Evolutionary conservation across 1,139 yeast genomes (phyloP), one percentile per base, ranked within the genome.

Genomic region (Candida labiduridarum): DNA sequence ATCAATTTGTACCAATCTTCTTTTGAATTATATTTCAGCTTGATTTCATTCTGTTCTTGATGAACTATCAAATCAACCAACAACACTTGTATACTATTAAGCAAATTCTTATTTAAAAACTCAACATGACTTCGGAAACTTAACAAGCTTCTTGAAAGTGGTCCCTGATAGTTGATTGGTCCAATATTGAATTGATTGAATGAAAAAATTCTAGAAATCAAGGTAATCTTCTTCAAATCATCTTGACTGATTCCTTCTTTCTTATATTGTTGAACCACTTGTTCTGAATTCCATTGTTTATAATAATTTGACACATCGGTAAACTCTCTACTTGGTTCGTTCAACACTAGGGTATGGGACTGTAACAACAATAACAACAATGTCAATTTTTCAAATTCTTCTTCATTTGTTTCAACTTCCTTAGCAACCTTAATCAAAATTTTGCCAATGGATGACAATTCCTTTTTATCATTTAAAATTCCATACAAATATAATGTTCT

Each of bases 71-170:
- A 46, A 83, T 83, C 64, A 75, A 79, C 56, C 76, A 65, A 52
- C 71, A 79, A 48, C 76, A 78, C 63, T 59, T 85, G 89, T 41
- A 84, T 65, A 12, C 85, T 68, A 56, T 84, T 84, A 51, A 83
- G 78, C 43, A 84, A 65, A 45, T 77, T 76, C 16, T 67, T 68
- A 35, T 78, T 76, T 46, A 87, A 68, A 48, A 81, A 80, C 51
- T 83, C 78, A 46, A 86, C 66, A 52, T 85, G 84, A 14, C 91
- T 85, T 62, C 94, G 80, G 63, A 87, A 88, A 41, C 81, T 76
- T 49, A 87, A 70, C 35, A 88, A 72, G 48, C 79, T 76, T 54
- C 87, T 77, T 22, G 89, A 86, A 41, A 87, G 72, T 4, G 94
- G 92, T 0, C 94, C 94, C 51, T 82, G 81, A 62, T 85, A 76